A percentile compares a stretch with the other conserved stretches of the same genome.
Evolutionary conservation across 2,329 filamentous ascomycete genomes (phyloP).

Genomic region (Claviceps humidiphila): DNA sequence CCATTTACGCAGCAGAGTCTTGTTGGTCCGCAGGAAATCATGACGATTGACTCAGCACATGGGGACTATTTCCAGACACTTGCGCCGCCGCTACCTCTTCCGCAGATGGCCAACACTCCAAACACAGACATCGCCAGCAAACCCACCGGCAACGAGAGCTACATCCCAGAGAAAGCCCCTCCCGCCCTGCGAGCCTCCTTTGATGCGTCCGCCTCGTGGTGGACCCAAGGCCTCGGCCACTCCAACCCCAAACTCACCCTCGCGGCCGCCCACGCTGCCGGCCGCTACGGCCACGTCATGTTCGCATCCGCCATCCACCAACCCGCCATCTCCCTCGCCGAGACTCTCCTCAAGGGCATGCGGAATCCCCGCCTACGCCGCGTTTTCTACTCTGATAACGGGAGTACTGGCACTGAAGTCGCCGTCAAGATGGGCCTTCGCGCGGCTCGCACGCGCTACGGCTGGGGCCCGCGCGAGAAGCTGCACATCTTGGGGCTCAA

Average conservation of each 20-base stretch:
- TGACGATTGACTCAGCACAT: conserved; percentile 66
- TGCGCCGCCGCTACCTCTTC: background rate
- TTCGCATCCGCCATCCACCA: conserved; percentile 71
- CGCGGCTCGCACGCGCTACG: conserved; percentile 52
- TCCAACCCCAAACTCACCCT: conserved; percentile 59
- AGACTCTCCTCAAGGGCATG: conserved; percentile 45
- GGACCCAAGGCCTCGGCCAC: conserved; percentile 80
- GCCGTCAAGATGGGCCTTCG: conserved; percentile 75
- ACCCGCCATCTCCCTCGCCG: conserved; percentile 57
- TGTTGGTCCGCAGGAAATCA: conserved; percentile 48
- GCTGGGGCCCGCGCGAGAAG: conserved; percentile 44
- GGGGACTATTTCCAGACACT: conserved; percentile 64
- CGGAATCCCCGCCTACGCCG: conserved; percentile 52
- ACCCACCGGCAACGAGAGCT: background rate
- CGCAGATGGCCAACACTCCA: background rate
- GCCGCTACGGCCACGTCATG: conserved; percentile 80
- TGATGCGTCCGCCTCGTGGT: conserved; percentile 80
- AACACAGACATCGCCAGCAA: background rate
- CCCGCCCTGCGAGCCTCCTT: conserved; percentile 42
- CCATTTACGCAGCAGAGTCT: conserved; percentile 72
- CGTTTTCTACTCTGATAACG: conserved; percentile 74
- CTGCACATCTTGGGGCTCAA: conserved; percentile 62
- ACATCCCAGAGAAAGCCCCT: too few relatives aligned
- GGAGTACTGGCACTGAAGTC: conserved; percentile 73
- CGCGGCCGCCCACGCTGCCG: conserved; percentile 67